Evolutionary conservation across 768 basidiomycete genomes (phyloP), one percentile per base, ranked within the genome.

Genomic region (Gloeophyllum trabeum): DNA sequence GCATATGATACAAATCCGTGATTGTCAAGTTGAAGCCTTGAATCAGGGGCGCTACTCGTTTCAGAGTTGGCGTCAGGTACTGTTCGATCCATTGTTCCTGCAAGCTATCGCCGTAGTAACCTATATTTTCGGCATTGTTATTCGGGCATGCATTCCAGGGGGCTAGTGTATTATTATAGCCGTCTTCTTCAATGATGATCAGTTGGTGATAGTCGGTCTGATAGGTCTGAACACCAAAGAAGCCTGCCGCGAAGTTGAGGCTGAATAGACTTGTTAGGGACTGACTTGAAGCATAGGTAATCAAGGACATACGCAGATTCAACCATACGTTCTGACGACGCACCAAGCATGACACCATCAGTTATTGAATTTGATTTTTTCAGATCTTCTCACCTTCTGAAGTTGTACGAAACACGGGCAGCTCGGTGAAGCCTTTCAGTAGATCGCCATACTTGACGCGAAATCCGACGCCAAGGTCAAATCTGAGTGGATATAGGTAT

Each of bases 341-440:
- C n/a, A n/a, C n/a, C n/a, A n/a, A n/a, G n/a, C n/a, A n/a, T n/a
- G n/a, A n/a, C n/a, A n/a, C n/a, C n/a, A n/a, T n/a, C n/a, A n/a
- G n/a, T n/a, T n/a, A n/a, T n/a, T n/a, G n/a, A n/a, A n/a, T n/a
- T n/a, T n/a, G n/a, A n/a, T n/a, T n/a, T n/a, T 6, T 16, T 24
- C 4, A n/a, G 14, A 7, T 32, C 47, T 34, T 10, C 26, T 20
- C 38, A 58, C 65, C 63, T 58, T 70, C 60, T 4, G 61, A 62
- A 12, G 66, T 69, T 1, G 66, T 73, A 7, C 71, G 59, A 51
- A 71, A 73, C 6, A 75, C 72, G n/a, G 71, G 71, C 1, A 71
- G 54, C 18, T 61, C 55, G 5, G 44, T 61, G 54, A 61, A 70
- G 56, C 44, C 62, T 48, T 55, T 62, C 16, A 75, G 51, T 13